These are phyloP conservation scores for Plenodomus lindquistii DNA, from an alignment of 2,329 filamentous ascomycete species.

Conservation along the genomic window DNA sequence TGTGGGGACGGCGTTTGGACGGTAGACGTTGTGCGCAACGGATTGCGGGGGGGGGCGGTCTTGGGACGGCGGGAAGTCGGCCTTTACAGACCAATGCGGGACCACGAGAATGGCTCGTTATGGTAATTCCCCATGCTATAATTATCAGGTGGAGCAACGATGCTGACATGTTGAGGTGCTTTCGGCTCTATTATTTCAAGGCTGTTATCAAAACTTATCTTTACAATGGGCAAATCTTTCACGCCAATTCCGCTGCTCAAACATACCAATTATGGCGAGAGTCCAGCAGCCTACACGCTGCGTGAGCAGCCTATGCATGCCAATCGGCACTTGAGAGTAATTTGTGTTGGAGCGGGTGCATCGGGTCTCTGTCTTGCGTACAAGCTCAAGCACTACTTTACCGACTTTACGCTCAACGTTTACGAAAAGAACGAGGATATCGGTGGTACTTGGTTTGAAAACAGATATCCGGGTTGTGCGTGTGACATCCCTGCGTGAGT, in stretches of 20 bases:
- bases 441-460: slow-evolving; percentile 58
- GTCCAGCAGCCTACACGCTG: slow-evolving; percentile 26
- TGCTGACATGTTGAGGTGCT: background rate
- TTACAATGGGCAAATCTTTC: slow-evolving; percentile 20
- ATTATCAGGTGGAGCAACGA: background rate
- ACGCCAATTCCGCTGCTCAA: slow-evolving; percentile 17
- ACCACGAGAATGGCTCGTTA: background rate
- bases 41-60: background rate
- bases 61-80: background rate
- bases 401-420: slow-evolving; percentile 47
- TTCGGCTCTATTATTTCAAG: background rate
- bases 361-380: slow-evolving; percentile 55
- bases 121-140: background rate
- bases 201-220: background rate
- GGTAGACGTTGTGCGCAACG: background rate
- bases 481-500: slow-evolving; percentile 53
- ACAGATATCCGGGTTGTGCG: slow-evolving; percentile 52
- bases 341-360: slow-evolving; percentile 55
- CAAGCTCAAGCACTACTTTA: slow-evolving; percentile 53
- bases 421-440: slow-evolving; percentile 57
- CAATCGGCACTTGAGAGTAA: slow-evolving; percentile 40
- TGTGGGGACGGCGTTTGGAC: background rate
- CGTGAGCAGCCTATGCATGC: slow-evolving; percentile 41
- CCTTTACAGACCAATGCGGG: background rate
- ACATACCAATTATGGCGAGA: slow-evolving; percentile 27